phyloP scores from a whole-genome alignment of 148 eudicot species.

The Chenopodium album region DNA sequence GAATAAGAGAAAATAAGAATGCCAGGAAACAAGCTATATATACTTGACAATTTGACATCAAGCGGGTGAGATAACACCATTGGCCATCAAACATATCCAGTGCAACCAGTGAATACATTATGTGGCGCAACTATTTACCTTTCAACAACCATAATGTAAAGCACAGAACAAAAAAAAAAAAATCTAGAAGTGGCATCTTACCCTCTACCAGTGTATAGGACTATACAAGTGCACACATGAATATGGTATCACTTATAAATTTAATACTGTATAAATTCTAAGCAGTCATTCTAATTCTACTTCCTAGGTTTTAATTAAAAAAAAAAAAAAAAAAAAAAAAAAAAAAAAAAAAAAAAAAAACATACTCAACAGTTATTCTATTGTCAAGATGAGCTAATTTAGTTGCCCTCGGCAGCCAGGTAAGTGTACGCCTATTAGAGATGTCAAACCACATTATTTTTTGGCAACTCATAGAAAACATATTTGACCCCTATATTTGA shows the following conservation, averaged over 20 bases:
- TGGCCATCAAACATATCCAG: too few relatives aligned
- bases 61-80: too few relatives aligned
- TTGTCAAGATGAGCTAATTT: background rate
- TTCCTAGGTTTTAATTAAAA: too few relatives aligned
- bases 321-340: too few relatives aligned
- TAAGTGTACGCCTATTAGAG: background rate
- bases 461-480: background rate
- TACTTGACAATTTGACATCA: too few relatives aligned
- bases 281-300: too few relatives aligned
- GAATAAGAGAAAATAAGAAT: background rate
- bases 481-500: conserved; percentile 6
- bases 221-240: background rate
- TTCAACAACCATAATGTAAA: too few relatives aligned
- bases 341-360: too few relatives aligned
- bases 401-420: background rate
- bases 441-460: background rate
- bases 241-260: background rate
- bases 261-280: background rate
- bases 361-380: background rate
- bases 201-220: too few relatives aligned
- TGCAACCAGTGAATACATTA: too few relatives aligned
- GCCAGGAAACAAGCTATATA: too few relatives aligned
- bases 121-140: too few relatives aligned
- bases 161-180: background rate
- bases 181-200: background rate